phyloP scores from a whole-genome alignment of 148 eudicot species.

The Persicaria maculosa region DNA sequence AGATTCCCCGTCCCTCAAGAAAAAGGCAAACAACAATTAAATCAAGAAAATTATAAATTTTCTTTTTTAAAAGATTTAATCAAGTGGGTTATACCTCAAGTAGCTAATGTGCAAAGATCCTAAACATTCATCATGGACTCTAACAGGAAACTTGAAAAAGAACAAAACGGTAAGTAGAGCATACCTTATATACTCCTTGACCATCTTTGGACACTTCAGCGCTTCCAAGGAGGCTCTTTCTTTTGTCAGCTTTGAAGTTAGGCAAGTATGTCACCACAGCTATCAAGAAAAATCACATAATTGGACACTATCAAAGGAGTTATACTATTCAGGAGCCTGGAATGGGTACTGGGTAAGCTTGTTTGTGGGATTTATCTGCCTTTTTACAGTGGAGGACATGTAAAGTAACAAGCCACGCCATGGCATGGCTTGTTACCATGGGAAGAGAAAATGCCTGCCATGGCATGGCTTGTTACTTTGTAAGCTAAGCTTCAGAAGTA shows the following conservation, averaged over 20 bases:
- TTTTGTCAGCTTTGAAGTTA: conserved; percentile 78
- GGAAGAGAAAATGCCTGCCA: too few relatives aligned
- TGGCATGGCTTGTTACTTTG: too few relatives aligned
- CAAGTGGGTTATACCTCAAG: neutral
- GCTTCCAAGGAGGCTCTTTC: conserved; percentile 66
- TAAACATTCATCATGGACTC: neutral
- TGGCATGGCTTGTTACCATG: too few relatives aligned
- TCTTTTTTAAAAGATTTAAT: neutral
- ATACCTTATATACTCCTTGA: conserved; percentile 39
- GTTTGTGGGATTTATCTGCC: neutral
- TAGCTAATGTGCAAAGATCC: neutral
- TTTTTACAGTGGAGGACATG: neutral
- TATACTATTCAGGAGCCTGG: neutral
- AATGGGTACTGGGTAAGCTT: neutral
- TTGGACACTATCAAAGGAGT: neutral
- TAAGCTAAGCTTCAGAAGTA: too few relatives aligned
- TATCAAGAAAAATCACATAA: conserved; percentile 18
- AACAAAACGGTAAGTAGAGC: conserved; percentile 6
- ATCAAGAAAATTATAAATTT: neutral
- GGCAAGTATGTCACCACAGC: conserved; percentile 74
- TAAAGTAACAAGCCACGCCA: neutral
- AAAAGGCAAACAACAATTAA: neutral
- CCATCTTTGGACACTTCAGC: conserved; percentile 31
- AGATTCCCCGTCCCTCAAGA: neutral
- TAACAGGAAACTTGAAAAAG: neutral